Evolutionary conservation across 1,284 basidiomycete species (phyloP).

Genomic region (Leccinum ponderosum): DNA sequence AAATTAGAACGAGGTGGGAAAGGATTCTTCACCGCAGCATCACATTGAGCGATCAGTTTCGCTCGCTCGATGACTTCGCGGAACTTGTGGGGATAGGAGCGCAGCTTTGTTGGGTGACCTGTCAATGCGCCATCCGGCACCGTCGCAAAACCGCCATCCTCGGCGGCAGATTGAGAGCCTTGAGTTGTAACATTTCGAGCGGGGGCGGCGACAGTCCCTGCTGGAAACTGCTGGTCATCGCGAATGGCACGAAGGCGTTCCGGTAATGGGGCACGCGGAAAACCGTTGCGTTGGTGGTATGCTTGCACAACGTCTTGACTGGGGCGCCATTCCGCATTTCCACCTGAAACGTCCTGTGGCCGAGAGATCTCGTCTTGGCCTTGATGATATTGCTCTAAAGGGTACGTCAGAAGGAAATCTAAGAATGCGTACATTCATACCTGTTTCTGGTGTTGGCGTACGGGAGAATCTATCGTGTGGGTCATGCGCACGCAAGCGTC

Average conservation of each 20-base stretch:
- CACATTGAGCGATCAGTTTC: background rate
- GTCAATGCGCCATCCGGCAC: background rate
- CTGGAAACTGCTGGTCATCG: background rate
- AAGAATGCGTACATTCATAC: background rate
- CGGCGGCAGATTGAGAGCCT: background rate
- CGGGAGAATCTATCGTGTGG: background rate
- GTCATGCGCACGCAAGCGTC: background rate
- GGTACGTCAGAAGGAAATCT: background rate
- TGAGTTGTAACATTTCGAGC: background rate
- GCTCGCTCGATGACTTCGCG: background rate
- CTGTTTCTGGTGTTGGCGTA: background rate
- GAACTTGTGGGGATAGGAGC: background rate
- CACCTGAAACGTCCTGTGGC: background rate
- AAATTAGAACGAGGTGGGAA: background rate
- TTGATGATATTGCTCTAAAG: background rate
- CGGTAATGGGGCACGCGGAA: background rate
- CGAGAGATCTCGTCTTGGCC: no score
- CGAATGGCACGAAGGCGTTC: background rate
- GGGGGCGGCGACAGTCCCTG: no score
- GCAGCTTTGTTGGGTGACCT: background rate
- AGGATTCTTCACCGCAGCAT: background rate
- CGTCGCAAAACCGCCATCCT: background rate
- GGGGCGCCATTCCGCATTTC: background rate
- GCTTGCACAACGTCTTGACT: background rate
- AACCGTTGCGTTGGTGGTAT: background rate